Conservation (phyloP, 441 rosid species). For the Populus hybrid region DNA sequence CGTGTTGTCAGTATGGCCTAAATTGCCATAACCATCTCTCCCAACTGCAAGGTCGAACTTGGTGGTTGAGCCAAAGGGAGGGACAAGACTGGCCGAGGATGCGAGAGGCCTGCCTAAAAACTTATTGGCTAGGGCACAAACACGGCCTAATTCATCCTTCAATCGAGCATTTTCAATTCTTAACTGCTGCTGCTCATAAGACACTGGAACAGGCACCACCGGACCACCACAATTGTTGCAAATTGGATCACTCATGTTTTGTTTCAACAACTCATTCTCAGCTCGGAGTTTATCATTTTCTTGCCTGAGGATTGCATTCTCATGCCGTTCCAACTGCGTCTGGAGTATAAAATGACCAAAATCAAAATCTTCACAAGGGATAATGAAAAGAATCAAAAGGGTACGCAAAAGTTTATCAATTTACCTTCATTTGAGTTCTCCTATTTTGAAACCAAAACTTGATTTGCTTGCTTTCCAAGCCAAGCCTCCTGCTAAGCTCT, state of each 20-base stretch:
- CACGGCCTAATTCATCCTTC: conserved; percentile 69
- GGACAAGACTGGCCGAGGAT: conserved; percentile 26
- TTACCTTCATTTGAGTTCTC: conserved; percentile 89
- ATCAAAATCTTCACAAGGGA: background rate
- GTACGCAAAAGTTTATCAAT: background rate
- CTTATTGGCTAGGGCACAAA: conserved; percentile 67
- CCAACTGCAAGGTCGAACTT: conserved; percentile 57
- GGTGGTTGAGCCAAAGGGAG: conserved; percentile 48
- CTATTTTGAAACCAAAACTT: conserved; percentile 96
- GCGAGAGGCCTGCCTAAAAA: conserved; percentile 65
- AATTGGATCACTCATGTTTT: conserved; percentile 60
- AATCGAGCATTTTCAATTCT: conserved; percentile 77
- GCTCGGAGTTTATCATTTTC: conserved; percentile 77
- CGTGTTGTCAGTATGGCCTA: conserved; percentile 25
- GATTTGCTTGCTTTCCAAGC: conserved; percentile 71
- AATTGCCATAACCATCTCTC: conserved; percentile 37
- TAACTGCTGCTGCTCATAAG: conserved; percentile 70
- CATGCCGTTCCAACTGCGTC: conserved; percentile 83
- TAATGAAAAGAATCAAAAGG: background rate
- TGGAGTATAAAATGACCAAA: conserved; percentile 20
- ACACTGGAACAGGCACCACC: conserved; percentile 49
- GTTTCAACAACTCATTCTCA: conserved; percentile 64
- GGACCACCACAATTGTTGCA: conserved; percentile 81
- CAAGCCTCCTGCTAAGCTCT: conserved; percentile 71
- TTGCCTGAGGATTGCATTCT: conserved; percentile 60